A percentile compares a stretch with the other conserved stretches of the same genome.
These are phyloP conservation scores for Prunella vulgaris DNA, from an alignment of 257 asterid species.

Conservation along the genomic window DNA sequence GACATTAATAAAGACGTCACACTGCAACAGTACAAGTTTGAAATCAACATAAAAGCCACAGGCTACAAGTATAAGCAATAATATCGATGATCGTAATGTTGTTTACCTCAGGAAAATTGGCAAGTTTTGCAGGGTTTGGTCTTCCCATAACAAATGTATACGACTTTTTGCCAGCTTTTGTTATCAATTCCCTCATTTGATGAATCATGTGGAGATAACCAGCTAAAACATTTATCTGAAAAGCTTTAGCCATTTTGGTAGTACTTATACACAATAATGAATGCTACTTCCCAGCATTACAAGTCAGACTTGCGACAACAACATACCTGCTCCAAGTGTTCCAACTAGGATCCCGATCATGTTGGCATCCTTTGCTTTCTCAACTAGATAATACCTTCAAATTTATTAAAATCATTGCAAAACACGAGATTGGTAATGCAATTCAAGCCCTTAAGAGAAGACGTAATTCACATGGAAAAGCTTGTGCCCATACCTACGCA, in stretches of 20 bases:
- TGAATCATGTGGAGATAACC: slow-evolving; percentile 94
- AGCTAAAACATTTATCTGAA: slow-evolving; percentile 45
- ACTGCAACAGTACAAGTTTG: slow-evolving; percentile 43
- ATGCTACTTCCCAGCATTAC: neutral
- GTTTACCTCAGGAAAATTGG: slow-evolving; percentile 93
- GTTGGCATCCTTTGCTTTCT: slow-evolving; percentile 96
- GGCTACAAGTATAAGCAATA: neutral
- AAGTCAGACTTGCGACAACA: neutral
- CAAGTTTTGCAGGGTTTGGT: slow-evolving; percentile 90
- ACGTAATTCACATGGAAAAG: neutral
- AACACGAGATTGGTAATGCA: slow-evolving; percentile 6
- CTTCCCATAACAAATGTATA: slow-evolving; percentile 94
- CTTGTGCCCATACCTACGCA: slow-evolving; percentile 62
- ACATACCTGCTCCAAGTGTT: slow-evolving; percentile 82
- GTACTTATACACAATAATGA: slow-evolving; percentile 4
- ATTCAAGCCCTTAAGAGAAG: slow-evolving; percentile 9
- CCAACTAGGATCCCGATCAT: slow-evolving; percentile 96
- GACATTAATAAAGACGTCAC: slow-evolving; percentile 76
- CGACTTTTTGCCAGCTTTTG: slow-evolving; percentile 81
- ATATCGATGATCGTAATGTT: neutral
- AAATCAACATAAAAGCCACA: slow-evolving; percentile 13
- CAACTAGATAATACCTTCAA: slow-evolving; percentile 84
- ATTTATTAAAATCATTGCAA: slow-evolving; percentile 7
- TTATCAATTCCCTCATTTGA: slow-evolving; percentile 71
- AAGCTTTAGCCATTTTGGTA: slow-evolving; percentile 22